Base-by-base conservation (phyloP, 1,139 yeast species). In the Spathaspora sp. region DNA sequence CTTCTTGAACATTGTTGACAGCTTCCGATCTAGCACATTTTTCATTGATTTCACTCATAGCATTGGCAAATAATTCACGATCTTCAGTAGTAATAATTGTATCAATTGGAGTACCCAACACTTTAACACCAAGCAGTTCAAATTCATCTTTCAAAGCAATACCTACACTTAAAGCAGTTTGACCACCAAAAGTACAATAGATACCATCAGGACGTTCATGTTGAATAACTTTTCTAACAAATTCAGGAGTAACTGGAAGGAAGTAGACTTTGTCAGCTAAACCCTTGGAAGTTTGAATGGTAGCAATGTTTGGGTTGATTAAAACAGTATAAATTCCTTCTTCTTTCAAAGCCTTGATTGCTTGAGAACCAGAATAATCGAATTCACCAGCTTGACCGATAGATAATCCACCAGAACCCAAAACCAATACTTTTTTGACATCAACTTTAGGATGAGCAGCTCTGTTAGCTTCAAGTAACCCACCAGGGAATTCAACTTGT, bases 351-450 rank as follows among this genome's bases (percentile, higher is more conserved):
- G 99, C 99, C 69, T 87, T 86, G 64, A 87, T 86, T 53, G 95
- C 93, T 70, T 89, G 96, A 51, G 97, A 89, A 63, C 98, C 98
- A 47, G 97, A 90, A 73, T 93, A 93, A 70, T 93, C 99, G 65
- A 93, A 93, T 74, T 93, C 99, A 71, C 99, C 99, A 54, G 99
- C 99, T 78, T 93, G 99, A 61, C 99, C 99, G 69, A 93, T 93
- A 49, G 96, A 87, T 60, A 93, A 80, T 68, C 99, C 99, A 76
- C 99, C 99, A 43, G 98, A 91, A 57, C 99, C 99, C 60, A 93
- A 80, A 51, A 93, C 96, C 63, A 93, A 81, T 37, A 93, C 99
- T 73, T 95, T 95, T 78, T 90, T 89, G 60, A 87, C 96, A 46
- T 86, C 80, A 43, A 83, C 88, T 57, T 40, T 43, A 44, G 70